Base-by-base conservation (phyloP, 148 eudicot genomes). In the Dysphania ambrosioides region DNA sequence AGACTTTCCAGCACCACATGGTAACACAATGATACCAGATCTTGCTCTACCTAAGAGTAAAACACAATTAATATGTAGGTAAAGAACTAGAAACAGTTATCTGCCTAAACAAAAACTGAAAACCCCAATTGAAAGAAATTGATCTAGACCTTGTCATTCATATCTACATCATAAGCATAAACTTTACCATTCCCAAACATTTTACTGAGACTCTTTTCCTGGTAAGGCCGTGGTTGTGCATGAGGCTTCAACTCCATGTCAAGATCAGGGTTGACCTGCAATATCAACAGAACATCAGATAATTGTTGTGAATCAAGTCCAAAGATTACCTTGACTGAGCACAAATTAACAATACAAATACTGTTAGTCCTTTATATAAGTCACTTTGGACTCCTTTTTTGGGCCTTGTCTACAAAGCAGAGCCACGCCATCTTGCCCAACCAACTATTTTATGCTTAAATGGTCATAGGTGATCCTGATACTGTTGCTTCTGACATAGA, bases 1-100 rank as follows among this genome's bases (percentile, higher is more conserved):
- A 78, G 98, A 95, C 87, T 95, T 95, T 72, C 98, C 98, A 2
- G 98, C 98, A 87, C 98, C 98, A 80, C 98, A 95, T 1, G 98
- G 97, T 69, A 95, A 82, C 66, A 95, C 98, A 80, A 95, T 95
- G 75, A 95, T 95, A 29, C 98, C 98, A 80, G 98, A 95, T 75
- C 98, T 85, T 23, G 98, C 98, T 82, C 98, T 92, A 40, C 98
- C 98, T 95, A 88, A 66, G 24, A 53, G 21, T 6, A 66, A 63
- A 36, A 63, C 62, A 77, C 55, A 74, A n/a, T 31, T 64, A 6
- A 47, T 24, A 38, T 7, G 30, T 27, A 13, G 47, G 19, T 70
- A 19, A 41, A 11, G 57, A 55, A 57, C 40, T 61, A 38, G 47
- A 29, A 49, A 70, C 66, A 62, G 23, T 38, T 19, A 18, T 41